Evolutionary conservation across 2,329 filamentous ascomycete species (phyloP).

Genomic region (Penicillium verrucosum): DNA sequence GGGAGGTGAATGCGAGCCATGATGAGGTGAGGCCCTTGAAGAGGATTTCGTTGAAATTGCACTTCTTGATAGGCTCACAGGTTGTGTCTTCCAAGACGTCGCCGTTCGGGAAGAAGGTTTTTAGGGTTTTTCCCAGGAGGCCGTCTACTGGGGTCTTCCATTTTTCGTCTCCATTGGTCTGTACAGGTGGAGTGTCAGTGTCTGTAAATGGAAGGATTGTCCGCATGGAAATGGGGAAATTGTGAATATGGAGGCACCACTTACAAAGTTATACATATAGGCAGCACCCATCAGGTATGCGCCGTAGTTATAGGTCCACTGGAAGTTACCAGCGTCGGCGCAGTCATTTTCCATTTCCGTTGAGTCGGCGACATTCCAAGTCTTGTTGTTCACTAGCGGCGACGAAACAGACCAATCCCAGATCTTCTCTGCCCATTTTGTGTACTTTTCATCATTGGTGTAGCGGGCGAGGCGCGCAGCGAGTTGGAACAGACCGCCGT

Average conservation of each 20-base stretch:
- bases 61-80: slow-evolving; percentile 60
- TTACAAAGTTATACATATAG: slow-evolving; percentile 64
- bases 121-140: slow-evolving; percentile 49
- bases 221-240: no score
- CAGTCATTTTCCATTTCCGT: slow-evolving; percentile 54
- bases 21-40: slow-evolving; percentile 70
- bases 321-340: slow-evolving; percentile 57
- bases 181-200: not conserved
- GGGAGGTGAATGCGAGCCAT: slow-evolving; percentile 60
- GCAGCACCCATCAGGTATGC: slow-evolving; percentile 59
- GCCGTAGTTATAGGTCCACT: slow-evolving; percentile 67
- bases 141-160: slow-evolving; percentile 59
- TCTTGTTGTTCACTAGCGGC: slow-evolving; percentile 57
- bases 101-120: slow-evolving; percentile 52
- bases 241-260: slow-evolving; percentile 12
- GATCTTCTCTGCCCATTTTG: slow-evolving; percentile 57
- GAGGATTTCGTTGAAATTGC: slow-evolving; percentile 53
- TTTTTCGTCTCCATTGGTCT: slow-evolving; percentile 48
- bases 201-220: not conserved
- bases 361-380: slow-evolving; percentile 64
- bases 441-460: slow-evolving; percentile 64
- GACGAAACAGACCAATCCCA: slow-evolving; percentile 60
- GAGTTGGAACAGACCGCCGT: slow-evolving; percentile 80
- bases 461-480: slow-evolving; percentile 68
- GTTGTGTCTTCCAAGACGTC: slow-evolving; percentile 50